phyloP scores from a whole-genome alignment of 768 basidiomycete species.

The Lactarius psammicola region DNA sequence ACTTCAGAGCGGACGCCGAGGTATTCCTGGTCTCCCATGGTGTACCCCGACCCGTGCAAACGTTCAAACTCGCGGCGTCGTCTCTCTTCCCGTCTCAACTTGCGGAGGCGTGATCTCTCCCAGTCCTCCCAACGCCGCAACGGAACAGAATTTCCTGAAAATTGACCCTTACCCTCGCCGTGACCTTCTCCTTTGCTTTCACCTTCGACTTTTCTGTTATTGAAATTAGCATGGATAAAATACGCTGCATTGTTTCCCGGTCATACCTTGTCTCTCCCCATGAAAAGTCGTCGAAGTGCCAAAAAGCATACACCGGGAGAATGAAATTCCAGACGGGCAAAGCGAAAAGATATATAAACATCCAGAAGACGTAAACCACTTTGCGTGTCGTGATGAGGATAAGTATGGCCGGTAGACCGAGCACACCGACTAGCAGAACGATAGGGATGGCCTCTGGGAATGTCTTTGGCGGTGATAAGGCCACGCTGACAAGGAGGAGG shows the following conservation, averaged over 20 bases:
- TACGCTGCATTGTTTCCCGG: neutral
- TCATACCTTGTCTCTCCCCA: slow-evolving; percentile 97
- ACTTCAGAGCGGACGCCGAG: slow-evolving; percentile 55
- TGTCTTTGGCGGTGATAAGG: slow-evolving; percentile 71
- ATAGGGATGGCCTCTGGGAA: slow-evolving; percentile 96
- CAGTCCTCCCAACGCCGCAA: slow-evolving; percentile 99
- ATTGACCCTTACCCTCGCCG: slow-evolving; percentile 55
- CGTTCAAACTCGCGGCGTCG: slow-evolving; percentile 80
- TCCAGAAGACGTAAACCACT: slow-evolving; percentile 96
- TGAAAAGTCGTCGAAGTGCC: slow-evolving; percentile 99
- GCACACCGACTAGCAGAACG: slow-evolving; percentile 81
- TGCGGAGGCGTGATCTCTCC: slow-evolving; percentile 93
- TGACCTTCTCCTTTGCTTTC: slow-evolving; percentile 81
- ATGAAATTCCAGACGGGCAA: slow-evolving; percentile 96
- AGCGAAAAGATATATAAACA: slow-evolving; percentile 90
- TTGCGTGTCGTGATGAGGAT: slow-evolving; percentile 95
- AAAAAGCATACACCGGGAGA: slow-evolving; percentile 93
- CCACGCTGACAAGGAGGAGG: slow-evolving; percentile 78
- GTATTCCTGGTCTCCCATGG: slow-evolving; percentile 59
- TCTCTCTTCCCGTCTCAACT: slow-evolving; percentile 83
- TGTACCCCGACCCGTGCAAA: slow-evolving; percentile 65
- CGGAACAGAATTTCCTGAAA: slow-evolving; percentile 66
- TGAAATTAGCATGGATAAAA: slow-evolving; percentile 15
- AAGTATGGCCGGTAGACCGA: slow-evolving; percentile 89
- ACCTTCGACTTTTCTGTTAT: slow-evolving; percentile 85